Evolutionary conservation across 352 stramenopile genomes (phyloP).

Genomic region (Pythium sp.): DNA sequence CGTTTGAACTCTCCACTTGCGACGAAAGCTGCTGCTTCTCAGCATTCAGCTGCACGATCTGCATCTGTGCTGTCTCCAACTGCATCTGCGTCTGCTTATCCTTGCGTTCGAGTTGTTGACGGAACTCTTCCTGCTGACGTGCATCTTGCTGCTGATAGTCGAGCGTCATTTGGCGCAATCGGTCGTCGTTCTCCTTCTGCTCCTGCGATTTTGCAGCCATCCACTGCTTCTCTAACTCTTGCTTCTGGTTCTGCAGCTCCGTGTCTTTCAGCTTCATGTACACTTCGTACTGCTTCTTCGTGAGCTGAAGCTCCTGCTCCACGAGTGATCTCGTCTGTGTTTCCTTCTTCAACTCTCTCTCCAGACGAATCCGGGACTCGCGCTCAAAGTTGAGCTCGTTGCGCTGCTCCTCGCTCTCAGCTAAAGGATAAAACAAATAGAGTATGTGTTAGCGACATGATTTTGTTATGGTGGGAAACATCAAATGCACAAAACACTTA

Average conservation of each 20-base stretch:
- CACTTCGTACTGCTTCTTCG: constrained; percentile 74
- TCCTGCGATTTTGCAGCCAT: constrained; percentile 26
- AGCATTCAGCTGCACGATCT: constrained; percentile 25
- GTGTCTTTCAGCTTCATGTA: constrained; percentile 58
- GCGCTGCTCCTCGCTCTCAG: constrained; percentile 51
- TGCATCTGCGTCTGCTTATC: constrained; percentile 34
- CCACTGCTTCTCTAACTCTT: constrained; percentile 51
- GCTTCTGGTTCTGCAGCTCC: constrained; percentile 39
- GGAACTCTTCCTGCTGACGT: constrained; percentile 32
- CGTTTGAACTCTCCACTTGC: constrained; percentile 28
- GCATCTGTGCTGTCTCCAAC: constrained; percentile 28
- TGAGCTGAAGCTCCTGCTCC: constrained; percentile 65
- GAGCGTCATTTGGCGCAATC: constrained; percentile 26
- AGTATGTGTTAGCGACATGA: constrained; percentile 3
- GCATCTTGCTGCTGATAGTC: constrained; percentile 32
- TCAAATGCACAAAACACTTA: constrained; percentile 19
- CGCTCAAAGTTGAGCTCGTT: constrained; percentile 65
- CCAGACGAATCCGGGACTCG: constrained; percentile 45
- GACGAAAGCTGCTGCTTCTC: constrained; percentile 26
- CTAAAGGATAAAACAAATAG: constrained; percentile 8
- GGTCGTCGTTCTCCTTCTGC: constrained; percentile 42
- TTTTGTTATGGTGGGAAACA: neutral
- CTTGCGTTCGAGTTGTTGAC: constrained; percentile 32
- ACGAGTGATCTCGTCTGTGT: constrained; percentile 49
- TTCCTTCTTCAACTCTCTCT: constrained; percentile 65